phyloP scores from a whole-genome alignment of 2,329 filamentous ascomycete species.

The Macrophomina pseudophaseolina region DNA sequence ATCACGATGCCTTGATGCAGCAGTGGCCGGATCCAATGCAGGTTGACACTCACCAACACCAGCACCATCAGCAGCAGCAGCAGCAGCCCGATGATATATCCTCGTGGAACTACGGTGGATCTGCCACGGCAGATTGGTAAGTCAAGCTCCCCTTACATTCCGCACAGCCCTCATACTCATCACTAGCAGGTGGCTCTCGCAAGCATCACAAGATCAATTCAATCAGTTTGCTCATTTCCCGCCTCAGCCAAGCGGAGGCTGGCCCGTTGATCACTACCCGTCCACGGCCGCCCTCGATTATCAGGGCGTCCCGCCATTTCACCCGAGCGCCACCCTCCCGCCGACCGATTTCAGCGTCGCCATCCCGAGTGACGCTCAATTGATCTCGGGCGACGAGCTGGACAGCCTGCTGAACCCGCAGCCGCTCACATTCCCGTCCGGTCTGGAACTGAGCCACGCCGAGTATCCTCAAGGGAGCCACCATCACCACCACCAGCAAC shows the following conservation, averaged over 20 bases:
- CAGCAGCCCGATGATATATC: neutral
- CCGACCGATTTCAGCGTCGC: neutral
- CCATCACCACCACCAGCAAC: neutral
- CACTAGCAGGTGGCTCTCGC: constrained; percentile 1
- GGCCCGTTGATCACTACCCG: neutral
- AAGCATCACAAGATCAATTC: constrained; percentile 3
- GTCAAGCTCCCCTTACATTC: neutral
- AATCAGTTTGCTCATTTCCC: neutral
- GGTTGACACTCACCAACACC: neutral
- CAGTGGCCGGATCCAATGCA: constrained; percentile 4
- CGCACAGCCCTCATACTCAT: constrained; percentile 20
- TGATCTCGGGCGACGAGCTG: constrained; percentile 3
- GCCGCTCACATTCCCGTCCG: neutral
- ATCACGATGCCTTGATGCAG: neutral
- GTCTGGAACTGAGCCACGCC: neutral
- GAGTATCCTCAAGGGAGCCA: neutral
- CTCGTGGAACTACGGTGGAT: constrained; percentile 10
- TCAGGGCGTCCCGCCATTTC: constrained; percentile 10
- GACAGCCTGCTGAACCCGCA: constrained; percentile 8
- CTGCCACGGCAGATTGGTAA: neutral
- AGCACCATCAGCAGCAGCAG: neutral
- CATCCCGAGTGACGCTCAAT: neutral
- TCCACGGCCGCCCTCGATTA: constrained; percentile 5
- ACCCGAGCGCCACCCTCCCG: neutral
- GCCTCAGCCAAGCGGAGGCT: neutral